Conservation (phyloP, 345 rosid genomes). For the Aquilaria sinensis region DNA sequence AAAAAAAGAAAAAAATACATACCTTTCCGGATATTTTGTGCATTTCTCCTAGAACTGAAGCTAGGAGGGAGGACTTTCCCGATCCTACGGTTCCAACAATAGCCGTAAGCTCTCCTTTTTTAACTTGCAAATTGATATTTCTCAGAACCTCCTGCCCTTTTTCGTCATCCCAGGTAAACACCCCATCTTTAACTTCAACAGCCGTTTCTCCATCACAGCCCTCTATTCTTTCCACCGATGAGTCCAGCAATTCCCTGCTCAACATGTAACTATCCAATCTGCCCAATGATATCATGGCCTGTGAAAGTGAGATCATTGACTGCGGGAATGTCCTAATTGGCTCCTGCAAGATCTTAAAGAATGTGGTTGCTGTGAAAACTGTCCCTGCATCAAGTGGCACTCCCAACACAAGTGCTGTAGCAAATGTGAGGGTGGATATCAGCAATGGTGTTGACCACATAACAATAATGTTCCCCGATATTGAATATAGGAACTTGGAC, state of each 20-base stretch:
- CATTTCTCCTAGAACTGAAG: constrained; percentile 93
- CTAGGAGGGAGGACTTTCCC: constrained; percentile 87
- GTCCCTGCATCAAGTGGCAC: constrained; percentile 76
- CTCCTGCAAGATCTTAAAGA: constrained; percentile 91
- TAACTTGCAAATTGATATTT: constrained; percentile 49
- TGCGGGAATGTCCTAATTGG: constrained; percentile 86
- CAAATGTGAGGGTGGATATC: constrained; percentile 72
- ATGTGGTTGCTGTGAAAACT: constrained; percentile 79
- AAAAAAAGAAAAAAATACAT: constrained; percentile 1
- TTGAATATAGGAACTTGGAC: constrained; percentile 69
- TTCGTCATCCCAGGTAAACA: constrained; percentile 84
- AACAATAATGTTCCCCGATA: constrained; percentile 59
- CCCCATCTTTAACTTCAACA: constrained; percentile 64
- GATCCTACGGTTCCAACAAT: constrained; percentile 94
- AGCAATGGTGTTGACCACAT: constrained; percentile 82
- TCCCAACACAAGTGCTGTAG: constrained; percentile 57
- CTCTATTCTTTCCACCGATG: constrained; percentile 52
- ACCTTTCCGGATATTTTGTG: constrained; percentile 78
- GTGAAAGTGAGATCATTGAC: constrained; percentile 89
- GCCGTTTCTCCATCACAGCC: constrained; percentile 50
- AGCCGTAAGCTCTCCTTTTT: constrained; percentile 78
- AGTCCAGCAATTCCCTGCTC: constrained; percentile 59
- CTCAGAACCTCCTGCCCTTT: constrained; percentile 44
- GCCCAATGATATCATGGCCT: constrained; percentile 80
- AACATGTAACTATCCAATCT: constrained; percentile 76